Evolutionary conservation across 805 yeast species (phyloP).

Genomic region (Ogataea ganodermae): DNA sequence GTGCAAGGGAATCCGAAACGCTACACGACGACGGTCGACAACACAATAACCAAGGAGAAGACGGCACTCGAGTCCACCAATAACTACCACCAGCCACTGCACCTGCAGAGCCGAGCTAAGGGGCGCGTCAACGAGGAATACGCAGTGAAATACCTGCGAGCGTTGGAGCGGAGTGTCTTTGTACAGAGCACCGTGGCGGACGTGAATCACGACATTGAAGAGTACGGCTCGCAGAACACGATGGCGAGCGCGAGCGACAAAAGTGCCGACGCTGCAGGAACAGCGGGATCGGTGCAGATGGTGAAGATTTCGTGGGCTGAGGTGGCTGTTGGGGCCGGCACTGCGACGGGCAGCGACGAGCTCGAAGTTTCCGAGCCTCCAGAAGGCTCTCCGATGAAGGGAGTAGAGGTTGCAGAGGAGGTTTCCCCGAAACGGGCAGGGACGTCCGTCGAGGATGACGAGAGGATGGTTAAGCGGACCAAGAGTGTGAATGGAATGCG

Average conservation of each 20-base stretch:
- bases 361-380: neutral
- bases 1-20: conserved; percentile 1
- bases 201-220: conserved; percentile 20
- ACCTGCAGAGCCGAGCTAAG: neutral
- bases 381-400: conserved; percentile 12
- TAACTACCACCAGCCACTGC: conserved; percentile 17
- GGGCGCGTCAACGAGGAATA: conserved; percentile 14
- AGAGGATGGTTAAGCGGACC: conserved; percentile 20
- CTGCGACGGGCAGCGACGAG: neutral
- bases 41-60: conserved; percentile 22
- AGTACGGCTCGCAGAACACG: conserved; percentile 23
- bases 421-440: conserved; percentile 24
- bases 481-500: conserved; percentile 19
- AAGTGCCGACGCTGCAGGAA: conserved; percentile 2
- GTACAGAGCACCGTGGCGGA: conserved; percentile 29
- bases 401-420: conserved; percentile 1
- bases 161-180: conserved; percentile 26
- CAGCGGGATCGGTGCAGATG: conserved; percentile 20
- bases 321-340: neutral
- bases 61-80: conserved; percentile 15
- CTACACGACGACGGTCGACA: conserved; percentile 19
- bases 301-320: conserved; percentile 22
- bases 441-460: conserved; percentile 10
- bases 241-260: conserved; percentile 2
- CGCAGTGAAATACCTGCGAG: conserved; percentile 29